Evolutionary conservation across 2,329 filamentous ascomycete genomes (phyloP), one percentile per base, ranked within the genome.

Genomic region (Claviceps fusiformis): DNA sequence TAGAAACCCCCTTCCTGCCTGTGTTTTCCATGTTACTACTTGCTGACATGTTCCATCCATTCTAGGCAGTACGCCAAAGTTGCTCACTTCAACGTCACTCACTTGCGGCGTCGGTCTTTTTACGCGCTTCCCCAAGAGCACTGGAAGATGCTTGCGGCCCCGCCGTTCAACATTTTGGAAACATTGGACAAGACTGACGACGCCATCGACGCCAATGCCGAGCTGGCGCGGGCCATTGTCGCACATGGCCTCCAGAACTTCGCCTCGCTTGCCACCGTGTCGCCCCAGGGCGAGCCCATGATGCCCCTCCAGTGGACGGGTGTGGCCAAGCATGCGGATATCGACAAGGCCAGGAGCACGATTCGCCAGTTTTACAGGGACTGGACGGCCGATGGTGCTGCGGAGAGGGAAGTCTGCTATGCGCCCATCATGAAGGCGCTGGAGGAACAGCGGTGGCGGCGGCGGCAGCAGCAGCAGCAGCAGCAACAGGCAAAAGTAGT

Each of bases 351-450:
- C 2, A 81, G 90, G 59, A 95, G 89, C 64, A 97, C 91, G 1
- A 78, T 98, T 53, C 83, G 92, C 11, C 93, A 98, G 65, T 88
- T 97, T 67, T 97, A 91, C 69, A 84, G 93, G 17, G 93, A 98
- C 68, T 98, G 95, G 93, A 89, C 88, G 29, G 78, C 75, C 1
- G 90, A 87, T 63, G 93, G 92, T 0, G 74, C 73, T 3, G 66
- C 69, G 0, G 95, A 98, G 73, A 77, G 93, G 44, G 75, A 81
- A n/a, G 81, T 82, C 3, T 89, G 86, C 64, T 95, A 93, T 65
- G 78, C 75, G 0, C 89, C 88, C 0, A 79, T 97, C 7, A 71
- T 95, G 57, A 65, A 69, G 19, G 83, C 83, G 29, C 74, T 98
- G 17, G 71, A 76, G 8, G 67, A 68, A 11, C 79, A 83, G 66